Conservation (phyloP, 441 rosid species). For the Gossypium lobatum region DNA sequence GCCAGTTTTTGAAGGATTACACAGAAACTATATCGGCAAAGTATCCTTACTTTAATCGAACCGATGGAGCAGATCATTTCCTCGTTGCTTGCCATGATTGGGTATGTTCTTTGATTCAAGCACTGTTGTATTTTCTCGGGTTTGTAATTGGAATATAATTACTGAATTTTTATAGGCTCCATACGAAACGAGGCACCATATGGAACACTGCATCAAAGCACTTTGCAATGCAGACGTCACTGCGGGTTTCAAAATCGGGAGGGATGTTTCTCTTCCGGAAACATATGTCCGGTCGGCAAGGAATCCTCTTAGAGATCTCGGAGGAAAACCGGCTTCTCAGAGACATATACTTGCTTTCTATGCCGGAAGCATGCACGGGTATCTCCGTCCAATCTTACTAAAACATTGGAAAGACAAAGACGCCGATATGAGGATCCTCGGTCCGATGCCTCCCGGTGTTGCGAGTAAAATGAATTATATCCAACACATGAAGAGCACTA, state of each 20-base stretch:
- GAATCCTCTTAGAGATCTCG: conserved; percentile 83
- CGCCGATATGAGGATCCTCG: conserved; percentile 65
- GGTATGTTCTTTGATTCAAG: conserved; percentile 38
- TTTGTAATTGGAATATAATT: neutral
- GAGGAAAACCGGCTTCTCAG: conserved; percentile 71
- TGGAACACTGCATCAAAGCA: conserved; percentile 92
- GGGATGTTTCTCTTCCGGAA: conserved; percentile 91
- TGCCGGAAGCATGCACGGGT: conserved; percentile 83
- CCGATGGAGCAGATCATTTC: conserved; percentile 69
- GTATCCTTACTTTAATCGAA: conserved; percentile 64
- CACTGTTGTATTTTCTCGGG: neutral
- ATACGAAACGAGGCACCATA: conserved; percentile 85
- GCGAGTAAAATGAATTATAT: conserved; percentile 90
- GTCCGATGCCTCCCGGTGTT: conserved; percentile 80
- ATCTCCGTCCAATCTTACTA: conserved; percentile 60
- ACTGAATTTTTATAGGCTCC: conserved; percentile 58
- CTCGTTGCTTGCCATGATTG: conserved; percentile 82
- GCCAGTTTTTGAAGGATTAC: conserved; percentile 50
- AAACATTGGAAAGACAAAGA: conserved; percentile 83
- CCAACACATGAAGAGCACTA: conserved; percentile 82
- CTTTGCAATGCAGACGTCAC: conserved; percentile 90
- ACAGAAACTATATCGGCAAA: conserved; percentile 46
- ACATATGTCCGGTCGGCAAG: conserved; percentile 83
- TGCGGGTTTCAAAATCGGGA: conserved; percentile 76
- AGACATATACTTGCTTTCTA: conserved; percentile 71